A percentile compares a stretch with the other conserved stretches of the same genome.
These are phyloP conservation scores for Cavenderia fasciculata DNA, from an alignment of 78 protist species.

Conservation along the genomic window DNA sequence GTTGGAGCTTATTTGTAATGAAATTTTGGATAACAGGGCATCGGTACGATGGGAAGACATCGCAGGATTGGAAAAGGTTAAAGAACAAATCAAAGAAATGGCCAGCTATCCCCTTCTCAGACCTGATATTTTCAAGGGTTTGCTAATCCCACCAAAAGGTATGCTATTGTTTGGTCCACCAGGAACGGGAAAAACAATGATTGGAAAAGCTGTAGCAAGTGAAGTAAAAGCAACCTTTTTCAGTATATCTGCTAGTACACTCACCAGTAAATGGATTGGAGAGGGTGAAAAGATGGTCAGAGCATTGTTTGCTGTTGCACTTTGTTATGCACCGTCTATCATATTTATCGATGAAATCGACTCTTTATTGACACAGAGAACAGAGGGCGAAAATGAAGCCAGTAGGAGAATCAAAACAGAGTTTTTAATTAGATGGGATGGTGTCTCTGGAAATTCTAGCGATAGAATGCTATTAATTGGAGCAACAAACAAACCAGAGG, in stretches of 20 bases:
- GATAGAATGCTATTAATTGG: slow-evolving; percentile 82
- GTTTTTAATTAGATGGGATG: slow-evolving; percentile 84
- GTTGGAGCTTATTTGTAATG: slow-evolving; percentile 68
- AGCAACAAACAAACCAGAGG: slow-evolving; percentile 96
- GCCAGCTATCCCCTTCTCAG: slow-evolving; percentile 65
- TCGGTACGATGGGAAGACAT: slow-evolving; percentile 51
- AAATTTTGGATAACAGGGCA: slow-evolving; percentile 28
- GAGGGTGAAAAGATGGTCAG: slow-evolving; percentile 93
- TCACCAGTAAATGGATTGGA: slow-evolving; percentile 91
- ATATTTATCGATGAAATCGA: slow-evolving; percentile 95
- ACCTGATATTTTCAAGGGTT: slow-evolving; percentile 83
- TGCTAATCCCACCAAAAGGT: slow-evolving; percentile 83
- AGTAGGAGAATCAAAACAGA: slow-evolving; percentile 88
- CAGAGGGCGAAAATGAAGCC: slow-evolving; percentile 74
- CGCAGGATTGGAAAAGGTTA: slow-evolving; percentile 78
- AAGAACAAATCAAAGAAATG: slow-evolving; percentile 69
- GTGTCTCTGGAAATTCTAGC: slow-evolving; percentile 37
- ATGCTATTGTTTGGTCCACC: slow-evolving; percentile 90
- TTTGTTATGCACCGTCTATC: slow-evolving; percentile 80
- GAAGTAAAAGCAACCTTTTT: slow-evolving; percentile 97
- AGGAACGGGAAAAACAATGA: slow-evolving; percentile 87
- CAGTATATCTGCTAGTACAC: slow-evolving; percentile 91
- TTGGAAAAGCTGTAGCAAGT: slow-evolving; percentile 96
- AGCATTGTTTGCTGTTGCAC: slow-evolving; percentile 90
- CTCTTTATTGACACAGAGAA: slow-evolving; percentile 81